Base-by-base conservation (phyloP, 768 basidiomycete species). In the Clavaria fumosa region DNA sequence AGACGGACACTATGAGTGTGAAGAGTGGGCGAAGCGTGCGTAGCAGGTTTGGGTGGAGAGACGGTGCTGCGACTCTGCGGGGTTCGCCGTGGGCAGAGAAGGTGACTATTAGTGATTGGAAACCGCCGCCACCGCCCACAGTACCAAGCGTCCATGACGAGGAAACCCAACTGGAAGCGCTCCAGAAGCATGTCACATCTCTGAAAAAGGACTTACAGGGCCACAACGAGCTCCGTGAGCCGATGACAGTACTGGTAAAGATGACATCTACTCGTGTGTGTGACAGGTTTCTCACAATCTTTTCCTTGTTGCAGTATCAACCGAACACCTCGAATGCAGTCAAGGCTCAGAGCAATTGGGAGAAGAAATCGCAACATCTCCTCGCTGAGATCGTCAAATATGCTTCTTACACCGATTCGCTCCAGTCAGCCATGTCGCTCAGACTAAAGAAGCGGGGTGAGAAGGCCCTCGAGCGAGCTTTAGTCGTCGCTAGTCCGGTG, bases 321-420 rank as follows among this genome's bases (percentile, higher is more conserved):
- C 69, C 81, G 1, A 75, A 80, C 9, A 76, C 84, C 17, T 52
- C 74, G 17, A 89, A 82, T 51, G 68, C 70, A 1, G 49, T 64
- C 46, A 96, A 78, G 57, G 78, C 95, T 1, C 67, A 73, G 47
- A 69, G 70, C 43, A 99, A 99, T 52, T 97, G 90, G 88, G 83
- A 85, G 59, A 80, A 75, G 53, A 91, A 82, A 53, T 88, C 84
- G 2, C 78, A 85, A 50, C 85, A 85, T 54, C 61, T 97, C 33
- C 66, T 90, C 37, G 73, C 81, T 6, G 93, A 99, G 60, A 84
- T 88, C 28, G 84, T 89, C 52, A 97, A 97, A 55, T 97, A 96
- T 56, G 78, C 86, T 37, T 82, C 83, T 11, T 99, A 99, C 54
- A 79, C 93, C 39, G 89, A 93, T 45, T 84, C 89, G 4, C 67